Percentiles rank a stretch among this genome's conserved stretches.
phyloP scores from a whole-genome alignment of 2,329 filamentous ascomycete genomes.

The Fusarium anthophilum region DNA sequence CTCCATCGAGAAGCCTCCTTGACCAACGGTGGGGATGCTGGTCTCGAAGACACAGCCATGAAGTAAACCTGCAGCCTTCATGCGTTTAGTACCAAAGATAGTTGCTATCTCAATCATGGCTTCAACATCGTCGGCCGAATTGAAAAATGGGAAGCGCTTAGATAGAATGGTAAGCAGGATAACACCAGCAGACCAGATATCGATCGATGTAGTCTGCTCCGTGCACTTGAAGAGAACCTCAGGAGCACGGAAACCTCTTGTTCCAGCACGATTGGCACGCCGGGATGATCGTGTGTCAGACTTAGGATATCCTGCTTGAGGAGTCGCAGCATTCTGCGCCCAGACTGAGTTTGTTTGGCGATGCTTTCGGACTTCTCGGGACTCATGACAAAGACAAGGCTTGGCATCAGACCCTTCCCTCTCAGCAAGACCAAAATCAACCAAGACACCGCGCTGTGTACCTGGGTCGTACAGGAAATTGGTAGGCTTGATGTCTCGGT shows the following conservation, averaged over 20 bases:
- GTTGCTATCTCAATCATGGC: slow-evolving; percentile 97
- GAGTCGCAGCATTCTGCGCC: slow-evolving; percentile 58
- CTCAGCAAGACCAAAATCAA: slow-evolving; percentile 99
- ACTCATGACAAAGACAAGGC: slow-evolving; percentile 82
- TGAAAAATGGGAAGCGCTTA: slow-evolving; percentile 96
- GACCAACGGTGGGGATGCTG: slow-evolving; percentile 88
- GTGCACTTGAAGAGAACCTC: slow-evolving; percentile 98
- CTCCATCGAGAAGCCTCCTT: slow-evolving; percentile 85
- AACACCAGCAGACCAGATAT: slow-evolving; percentile 97
- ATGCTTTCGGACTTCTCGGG: slow-evolving; percentile 68
- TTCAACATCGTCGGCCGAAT: slow-evolving; percentile 97
- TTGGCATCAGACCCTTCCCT: slow-evolving; percentile 79
- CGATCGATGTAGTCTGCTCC: slow-evolving; percentile 90
- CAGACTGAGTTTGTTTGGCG: slow-evolving; percentile 67
- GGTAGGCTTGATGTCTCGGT: slow-evolving; percentile 96
- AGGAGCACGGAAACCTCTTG: slow-evolving; percentile 92
- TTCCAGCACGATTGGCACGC: slow-evolving; percentile 93
- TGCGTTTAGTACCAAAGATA: slow-evolving; percentile 86
- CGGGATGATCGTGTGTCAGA: slow-evolving; percentile 87
- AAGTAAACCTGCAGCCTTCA: slow-evolving; percentile 82
- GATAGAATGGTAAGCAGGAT: slow-evolving; percentile 95
- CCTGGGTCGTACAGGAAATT: slow-evolving; percentile 94
- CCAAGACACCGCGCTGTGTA: slow-evolving; percentile 84
- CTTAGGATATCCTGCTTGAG: slow-evolving; percentile 81
- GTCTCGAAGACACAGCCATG: slow-evolving; percentile 95